Base-by-base conservation (phyloP, 495 filamentous ascomycete species). In the Neurospora sp. region DNA sequence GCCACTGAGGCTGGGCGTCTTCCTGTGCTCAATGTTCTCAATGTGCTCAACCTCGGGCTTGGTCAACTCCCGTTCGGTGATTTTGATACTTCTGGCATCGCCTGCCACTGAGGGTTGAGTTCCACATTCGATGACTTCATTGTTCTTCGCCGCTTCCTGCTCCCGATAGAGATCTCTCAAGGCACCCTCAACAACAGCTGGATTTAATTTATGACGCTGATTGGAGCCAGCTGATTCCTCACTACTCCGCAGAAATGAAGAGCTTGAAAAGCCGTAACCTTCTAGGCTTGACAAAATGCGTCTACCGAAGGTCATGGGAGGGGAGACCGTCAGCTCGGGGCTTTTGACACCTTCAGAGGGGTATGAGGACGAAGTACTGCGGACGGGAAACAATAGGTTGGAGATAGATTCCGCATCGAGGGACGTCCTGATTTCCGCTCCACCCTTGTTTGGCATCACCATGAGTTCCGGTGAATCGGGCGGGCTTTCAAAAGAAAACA, bases 291-390 rank as follows among this genome's bases (percentile, higher is more conserved):
- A 74, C 0, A 77, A 36, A 0, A 78, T 73, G 28, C 74, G 73
- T 28, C 78, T 34, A 4, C 76, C 77, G 70, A 78, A 73, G 4
- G 74, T 78, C 71, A 74, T 42, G 36, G 78, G 78, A 31, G 78
- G 78, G 5, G 78, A 80, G 0, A 69, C 74, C 0, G 74, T 74
- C 34, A 78, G 19, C 8, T 73, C 75, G 11, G 77, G 78, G 34
- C 75, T 78, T 4, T 72, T 72, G n/a, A 74, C 69, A 8, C 77
- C 77, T 42, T 80, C 77, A 0, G 77, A 76, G 1, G 78, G 77
- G 70, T 80, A 80, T 11, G 74, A 75, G 3, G 78, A 80, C 21
- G 78, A 80, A 11, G 74, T 71, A 43, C 74, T 78, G n/a, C 77
- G 74, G 21, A 74, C 42, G 6, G 45, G 71, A n/a, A 71, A 70